Conservation (phyloP, 176 grass and related monocot genomes). For the Aegilops sharonensis region DNA sequence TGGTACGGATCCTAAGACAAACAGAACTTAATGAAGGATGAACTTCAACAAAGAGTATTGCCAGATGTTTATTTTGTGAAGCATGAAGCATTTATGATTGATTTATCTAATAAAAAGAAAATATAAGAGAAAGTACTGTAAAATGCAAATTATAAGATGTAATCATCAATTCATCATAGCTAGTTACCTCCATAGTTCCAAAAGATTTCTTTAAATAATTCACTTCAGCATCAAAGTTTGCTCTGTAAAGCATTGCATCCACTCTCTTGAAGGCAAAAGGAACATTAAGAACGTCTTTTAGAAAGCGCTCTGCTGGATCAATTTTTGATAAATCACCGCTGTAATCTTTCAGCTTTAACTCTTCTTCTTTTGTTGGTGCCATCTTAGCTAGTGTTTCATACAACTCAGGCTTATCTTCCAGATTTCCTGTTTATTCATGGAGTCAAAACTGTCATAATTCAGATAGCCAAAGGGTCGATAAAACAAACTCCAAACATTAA, state of each 20-base stretch:
- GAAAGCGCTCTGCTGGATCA: constrained; percentile 68
- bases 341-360: constrained; percentile 52
- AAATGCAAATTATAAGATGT: not conserved
- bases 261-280: constrained; percentile 87
- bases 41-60: not conserved
- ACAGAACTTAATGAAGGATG: not conserved
- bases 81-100: not conserved
- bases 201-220: constrained; percentile 65
- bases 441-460: constrained; percentile 26
- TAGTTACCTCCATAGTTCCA: constrained; percentile 67
- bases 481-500: not conserved
- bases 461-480: constrained; percentile 9
- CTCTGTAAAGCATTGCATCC: constrained; percentile 72
- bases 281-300: constrained; percentile 63
- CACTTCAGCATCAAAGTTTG: constrained; percentile 62
- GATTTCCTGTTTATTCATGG: constrained; percentile 45
- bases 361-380: constrained; percentile 83
- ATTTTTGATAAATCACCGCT: constrained; percentile 58
- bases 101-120: not conserved
- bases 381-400: constrained; percentile 67
- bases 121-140: not conserved
- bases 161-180: constrained; percentile 15
- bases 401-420: constrained; percentile 56
- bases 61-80: not conserved
- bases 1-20: not conserved